Evolutionary conservation across 2,329 filamentous ascomycete species (phyloP), one percentile per base, ranked within the genome.

Genomic region (Bipolaris cookei): DNA sequence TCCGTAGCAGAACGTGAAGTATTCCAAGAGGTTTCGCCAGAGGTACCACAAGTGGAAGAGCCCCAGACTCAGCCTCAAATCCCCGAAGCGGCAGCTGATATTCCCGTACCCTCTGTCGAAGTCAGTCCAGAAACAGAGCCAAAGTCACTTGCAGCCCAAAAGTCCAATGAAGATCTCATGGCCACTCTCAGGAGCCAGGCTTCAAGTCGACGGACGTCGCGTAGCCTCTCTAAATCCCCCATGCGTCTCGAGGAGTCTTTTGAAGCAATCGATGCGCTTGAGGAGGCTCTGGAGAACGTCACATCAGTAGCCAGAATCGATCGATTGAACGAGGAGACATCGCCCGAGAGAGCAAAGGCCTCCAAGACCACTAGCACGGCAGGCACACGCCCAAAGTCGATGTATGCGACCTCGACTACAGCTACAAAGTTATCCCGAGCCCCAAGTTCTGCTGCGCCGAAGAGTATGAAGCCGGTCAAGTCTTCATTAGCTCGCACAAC

Each of bases 201-300:
- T 23, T 62, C 69, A 7, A 68, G 57, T 44, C 61, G 69, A 39
- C 63, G 66, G 21, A 58, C 60, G 10, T 70, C 65, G 3, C 64
- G 66, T 39, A 71, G 63, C 39, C 65, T 66, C 1, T 65, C 69
- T 11, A 72, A 64, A 51, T 68, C 68, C 20, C 71, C 74, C 8
- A 74, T 76, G 65, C 71, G 71, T 6, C 66, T 76, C 25, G 79
- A 82, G 60, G 77, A 82, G 56, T 80, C 81, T 2, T 79, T 84
- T 28, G 78, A 80, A 51, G 82, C 81, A 4, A 74, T 83, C 34
- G 82, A 84, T 62, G 79, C 77, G 2, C 74, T 83, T 6, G 81
- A 84, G 54, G 81, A 84, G 52, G 81, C 79, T 6, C 75, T 84
- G 2, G 81, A 84, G 51, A 76, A 80, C 38, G 71, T 83, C 60